A percentile compares a stretch with the other conserved stretches of the same genome.
Evolutionary conservation across 192 early-diverging fungal species (phyloP).

Genomic region (Chytriomyces hyalinus): DNA sequence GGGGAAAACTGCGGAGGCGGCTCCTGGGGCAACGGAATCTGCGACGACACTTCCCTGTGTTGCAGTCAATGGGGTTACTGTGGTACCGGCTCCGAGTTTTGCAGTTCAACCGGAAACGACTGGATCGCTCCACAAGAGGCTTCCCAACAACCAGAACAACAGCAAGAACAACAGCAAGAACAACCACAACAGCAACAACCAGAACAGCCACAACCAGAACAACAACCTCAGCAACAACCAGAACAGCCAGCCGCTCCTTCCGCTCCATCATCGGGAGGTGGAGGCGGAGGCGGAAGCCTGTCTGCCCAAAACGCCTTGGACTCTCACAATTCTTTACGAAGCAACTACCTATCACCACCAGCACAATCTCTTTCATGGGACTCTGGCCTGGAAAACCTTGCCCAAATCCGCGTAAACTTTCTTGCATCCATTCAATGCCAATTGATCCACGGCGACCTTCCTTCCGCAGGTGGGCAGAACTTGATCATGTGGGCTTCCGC

Average conservation of each 20-base stretch:
- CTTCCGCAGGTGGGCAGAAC: background rate
- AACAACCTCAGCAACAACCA: background rate
- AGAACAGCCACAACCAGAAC: background rate
- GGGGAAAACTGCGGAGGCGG: background rate
- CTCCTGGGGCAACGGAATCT: conserved; percentile 5
- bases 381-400: background rate
- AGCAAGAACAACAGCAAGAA: background rate
- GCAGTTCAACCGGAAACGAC: conserved; percentile 4
- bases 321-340: background rate
- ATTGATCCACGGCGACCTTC: background rate
- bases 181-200: background rate
- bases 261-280: background rate
- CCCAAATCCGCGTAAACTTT: background rate
- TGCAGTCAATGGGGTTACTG: conserved; percentile 23
- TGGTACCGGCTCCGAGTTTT: background rate
- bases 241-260: background rate
- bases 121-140: background rate
- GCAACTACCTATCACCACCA: background rate
- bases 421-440: background rate
- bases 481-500: background rate
- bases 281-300: background rate
- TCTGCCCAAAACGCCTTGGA: background rate
- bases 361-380: conserved; percentile 1
- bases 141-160: background rate
- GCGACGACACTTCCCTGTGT: conserved; percentile 2